Evolutionary conservation across 164 flowering plant genomes (phyloP).

Genomic region (Vitis labrusca): DNA sequence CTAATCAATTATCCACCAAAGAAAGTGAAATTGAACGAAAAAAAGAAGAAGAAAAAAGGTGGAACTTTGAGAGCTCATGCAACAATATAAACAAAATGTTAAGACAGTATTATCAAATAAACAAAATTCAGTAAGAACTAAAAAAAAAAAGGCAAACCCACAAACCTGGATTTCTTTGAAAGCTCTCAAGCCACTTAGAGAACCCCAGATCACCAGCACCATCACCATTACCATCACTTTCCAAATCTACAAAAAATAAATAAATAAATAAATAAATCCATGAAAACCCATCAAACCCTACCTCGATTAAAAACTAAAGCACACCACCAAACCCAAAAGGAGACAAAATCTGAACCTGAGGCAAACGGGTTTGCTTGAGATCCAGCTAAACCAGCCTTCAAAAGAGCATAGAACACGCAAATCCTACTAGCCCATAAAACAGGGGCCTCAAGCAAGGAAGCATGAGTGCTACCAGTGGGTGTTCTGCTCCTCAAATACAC

Average conservation of each 20-base stretch:
- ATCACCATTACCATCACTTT: constrained; percentile 24
- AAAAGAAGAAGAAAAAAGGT: too few relatives aligned
- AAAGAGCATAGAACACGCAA: constrained; percentile 78
- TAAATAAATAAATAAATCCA: constrained; percentile 2
- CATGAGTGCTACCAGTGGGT: constrained; percentile 16
- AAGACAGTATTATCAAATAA: too few relatives aligned
- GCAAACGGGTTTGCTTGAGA: constrained; percentile 67
- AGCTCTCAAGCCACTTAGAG: constrained; percentile 67
- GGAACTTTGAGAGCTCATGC: too few relatives aligned
- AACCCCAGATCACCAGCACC: constrained; percentile 64
- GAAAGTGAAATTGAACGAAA: too few relatives aligned
- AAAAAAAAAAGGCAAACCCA: constrained; percentile 5
- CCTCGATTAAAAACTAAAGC: neutral
- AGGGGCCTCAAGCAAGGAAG: constrained; percentile 74
- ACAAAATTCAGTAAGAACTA: neutral
- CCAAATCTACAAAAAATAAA: constrained; percentile 39
- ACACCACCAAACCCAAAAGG: neutral
- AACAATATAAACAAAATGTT: neutral
- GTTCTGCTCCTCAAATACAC: constrained; percentile 7
- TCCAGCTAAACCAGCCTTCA: constrained; percentile 91
- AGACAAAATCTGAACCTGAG: constrained; percentile 45
- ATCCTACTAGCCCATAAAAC: constrained; percentile 84
- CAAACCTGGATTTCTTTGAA: constrained; percentile 78
- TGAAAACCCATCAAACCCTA: neutral
- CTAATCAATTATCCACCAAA: too few relatives aligned